phyloP scores from a whole-genome alignment of 331 rosid species.

The Quercus tomentella region DNA sequence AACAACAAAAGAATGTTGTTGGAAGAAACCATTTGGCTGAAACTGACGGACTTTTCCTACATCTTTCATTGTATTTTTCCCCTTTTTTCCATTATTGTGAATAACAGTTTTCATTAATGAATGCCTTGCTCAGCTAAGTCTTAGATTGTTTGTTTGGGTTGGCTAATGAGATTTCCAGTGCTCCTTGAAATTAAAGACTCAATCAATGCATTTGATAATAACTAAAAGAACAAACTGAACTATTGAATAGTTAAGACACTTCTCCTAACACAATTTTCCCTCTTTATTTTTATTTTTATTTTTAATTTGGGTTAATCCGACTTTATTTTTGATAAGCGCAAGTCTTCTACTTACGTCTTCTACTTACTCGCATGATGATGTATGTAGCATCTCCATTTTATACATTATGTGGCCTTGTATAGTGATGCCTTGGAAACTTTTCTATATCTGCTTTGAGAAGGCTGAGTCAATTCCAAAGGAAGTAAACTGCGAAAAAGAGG shows the following conservation, averaged over 20 bases:
- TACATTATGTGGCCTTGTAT: neutral
- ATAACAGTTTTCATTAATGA: neutral
- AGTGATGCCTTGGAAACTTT: neutral
- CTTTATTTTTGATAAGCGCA: neutral
- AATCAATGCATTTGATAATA: neutral
- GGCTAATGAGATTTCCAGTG: neutral
- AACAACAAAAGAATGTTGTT: slow-evolving; percentile 17
- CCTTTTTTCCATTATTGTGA: neutral
- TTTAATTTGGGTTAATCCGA: neutral
- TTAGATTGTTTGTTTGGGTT: neutral
- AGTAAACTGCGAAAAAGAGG: neutral
- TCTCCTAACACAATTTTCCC: neutral
- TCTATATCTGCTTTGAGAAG: neutral
- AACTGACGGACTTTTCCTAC: neutral
- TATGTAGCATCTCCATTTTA: neutral
- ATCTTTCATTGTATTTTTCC: neutral
- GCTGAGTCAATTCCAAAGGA: neutral
- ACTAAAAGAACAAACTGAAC: neutral
- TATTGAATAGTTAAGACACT: neutral
- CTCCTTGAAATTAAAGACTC: neutral
- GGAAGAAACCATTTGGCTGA: slow-evolving; percentile 12
- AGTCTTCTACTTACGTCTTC: no score
- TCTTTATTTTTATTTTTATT: neutral
- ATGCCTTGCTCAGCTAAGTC: neutral
- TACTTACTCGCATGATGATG: neutral